Evolutionary conservation across 305 asterid species (phyloP), one percentile per base, ranked within the genome.

Genomic region (Rubia balearica): DNA sequence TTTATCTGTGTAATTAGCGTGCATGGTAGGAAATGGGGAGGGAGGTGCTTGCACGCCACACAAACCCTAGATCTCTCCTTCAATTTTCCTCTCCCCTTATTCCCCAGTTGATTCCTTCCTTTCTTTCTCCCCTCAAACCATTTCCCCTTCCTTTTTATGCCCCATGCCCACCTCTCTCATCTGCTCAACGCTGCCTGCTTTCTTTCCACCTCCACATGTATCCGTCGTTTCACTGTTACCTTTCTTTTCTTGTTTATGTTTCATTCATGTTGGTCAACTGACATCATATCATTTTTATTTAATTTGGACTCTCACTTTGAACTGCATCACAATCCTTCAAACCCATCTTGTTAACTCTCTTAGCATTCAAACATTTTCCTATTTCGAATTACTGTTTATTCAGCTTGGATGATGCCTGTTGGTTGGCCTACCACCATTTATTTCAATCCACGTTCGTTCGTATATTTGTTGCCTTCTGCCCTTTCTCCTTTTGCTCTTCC

Each of bases 31-130:
- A 36, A 71, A 30, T 7, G 67, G 27, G 40, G 61, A 30, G 6
- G 80, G 77, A 61, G 74, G 71, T 73, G 69, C 51, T 72, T 73
- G 77, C 77, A 73, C 81, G 81, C 56, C 77, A 77, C 77, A 77
- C 65, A 68, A 21, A 64, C 72, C 72, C 69, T 48, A 77, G 75
- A 77, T 77, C 72, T 77, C 75, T 73, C 45, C 77, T 73, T 59
- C 81, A 43, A 51, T 72, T 70, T 72, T 51, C 22, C 11, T 67
- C 74, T 77, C 73, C 72, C 75, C 77, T 73, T 77, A 24, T 36
- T 71, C 77, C 75, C 59, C 73, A 73, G 73, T 73, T 65, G 48
- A 73, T 72, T 77, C 74, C 27, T 62, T 61, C 19, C 19, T 30
- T 4, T 42, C 40, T n/a, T 19, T 13, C 69, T 42, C 27, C 0